Conservation (phyloP, 2,329 filamentous ascomycete species). For the Diatrype stigma region DNA sequence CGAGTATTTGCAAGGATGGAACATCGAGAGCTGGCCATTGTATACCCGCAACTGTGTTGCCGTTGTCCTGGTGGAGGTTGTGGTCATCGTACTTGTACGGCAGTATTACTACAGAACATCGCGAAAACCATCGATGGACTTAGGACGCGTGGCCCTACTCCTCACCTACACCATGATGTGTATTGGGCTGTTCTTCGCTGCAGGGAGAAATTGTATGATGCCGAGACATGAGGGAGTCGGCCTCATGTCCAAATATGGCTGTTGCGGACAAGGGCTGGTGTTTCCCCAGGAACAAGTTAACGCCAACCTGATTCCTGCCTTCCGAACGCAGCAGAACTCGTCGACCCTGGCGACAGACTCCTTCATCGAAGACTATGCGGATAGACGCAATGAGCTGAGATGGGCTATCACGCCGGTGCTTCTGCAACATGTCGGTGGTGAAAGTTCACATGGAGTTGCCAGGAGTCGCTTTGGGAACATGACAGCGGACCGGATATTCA, state of each 20-base stretch:
- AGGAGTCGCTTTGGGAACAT: not conserved
- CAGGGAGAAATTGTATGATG: slow-evolving; percentile 19
- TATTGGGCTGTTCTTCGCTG: slow-evolving; percentile 19
- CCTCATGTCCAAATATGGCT: slow-evolving; percentile 20
- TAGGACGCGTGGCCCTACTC: slow-evolving; percentile 7
- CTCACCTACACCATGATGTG: slow-evolving; percentile 17
- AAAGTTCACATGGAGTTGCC: slow-evolving; percentile 14
- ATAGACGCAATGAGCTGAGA: slow-evolving; percentile 11
- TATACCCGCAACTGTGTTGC: slow-evolving; percentile 13
- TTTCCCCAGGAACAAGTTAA: slow-evolving; percentile 14
- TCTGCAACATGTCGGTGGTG: slow-evolving; percentile 20
- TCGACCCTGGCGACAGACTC: slow-evolving; percentile 17
- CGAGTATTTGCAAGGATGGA: slow-evolving; percentile 19
- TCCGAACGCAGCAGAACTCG: slow-evolving; percentile 9
- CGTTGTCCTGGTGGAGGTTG: slow-evolving; percentile 9
- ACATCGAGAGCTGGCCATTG: slow-evolving; percentile 17
- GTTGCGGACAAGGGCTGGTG: slow-evolving; percentile 21
- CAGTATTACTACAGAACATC: slow-evolving; percentile 8
- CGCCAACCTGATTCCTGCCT: slow-evolving; percentile 15
- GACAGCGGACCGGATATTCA: not conserved
- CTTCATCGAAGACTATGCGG: slow-evolving; percentile 18
- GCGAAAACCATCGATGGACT: slow-evolving; percentile 2
- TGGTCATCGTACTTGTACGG: slow-evolving; percentile 7
- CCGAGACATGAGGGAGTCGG: slow-evolving; percentile 14
- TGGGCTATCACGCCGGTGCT: slow-evolving; percentile 20